A percentile compares a stretch with the other conserved stretches of the same genome.
phyloP scores from a whole-genome alignment of 768 basidiomycete species.

The Phylloporus sp. region DNA sequence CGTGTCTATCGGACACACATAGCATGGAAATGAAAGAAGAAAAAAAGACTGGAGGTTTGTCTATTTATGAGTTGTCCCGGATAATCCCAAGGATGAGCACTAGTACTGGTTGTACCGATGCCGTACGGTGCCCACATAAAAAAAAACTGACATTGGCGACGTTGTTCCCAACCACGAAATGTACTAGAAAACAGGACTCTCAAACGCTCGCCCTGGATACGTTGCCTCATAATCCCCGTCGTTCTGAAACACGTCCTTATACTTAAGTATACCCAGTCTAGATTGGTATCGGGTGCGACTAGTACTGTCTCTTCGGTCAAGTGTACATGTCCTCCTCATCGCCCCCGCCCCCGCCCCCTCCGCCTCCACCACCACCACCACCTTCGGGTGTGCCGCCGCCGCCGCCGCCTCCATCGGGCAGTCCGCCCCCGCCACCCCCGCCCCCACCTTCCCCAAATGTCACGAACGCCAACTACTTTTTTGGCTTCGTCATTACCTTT shows the following conservation, averaged over 20 bases:
- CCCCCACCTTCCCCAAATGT: background rate
- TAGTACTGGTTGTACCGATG: background rate
- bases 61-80: background rate
- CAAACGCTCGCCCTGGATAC: conserved; percentile 10
- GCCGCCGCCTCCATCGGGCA: background rate
- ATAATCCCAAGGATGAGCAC: background rate
- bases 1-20: conserved; percentile 19
- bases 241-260: conserved; percentile 15
- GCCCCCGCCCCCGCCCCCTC: background rate
- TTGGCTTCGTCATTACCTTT: conserved; percentile 33
- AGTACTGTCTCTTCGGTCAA: background rate
- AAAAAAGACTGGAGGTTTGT: background rate
- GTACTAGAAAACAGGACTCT: background rate
- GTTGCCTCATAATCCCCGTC: background rate
- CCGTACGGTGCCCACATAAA: background rate
- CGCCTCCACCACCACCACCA: background rate
- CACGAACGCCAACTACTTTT: conserved; percentile 29
- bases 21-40: background rate
- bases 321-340: conserved; percentile 15
- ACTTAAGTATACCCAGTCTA: conserved; percentile 1
- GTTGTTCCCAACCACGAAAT: background rate
- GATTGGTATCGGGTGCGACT: conserved; percentile 7
- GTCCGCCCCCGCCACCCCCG: background rate
- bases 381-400: no score
- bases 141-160: background rate